Conservation (phyloP, 2,329 filamentous ascomycete genomes). For the Trichothecium sympodiale region DNA sequence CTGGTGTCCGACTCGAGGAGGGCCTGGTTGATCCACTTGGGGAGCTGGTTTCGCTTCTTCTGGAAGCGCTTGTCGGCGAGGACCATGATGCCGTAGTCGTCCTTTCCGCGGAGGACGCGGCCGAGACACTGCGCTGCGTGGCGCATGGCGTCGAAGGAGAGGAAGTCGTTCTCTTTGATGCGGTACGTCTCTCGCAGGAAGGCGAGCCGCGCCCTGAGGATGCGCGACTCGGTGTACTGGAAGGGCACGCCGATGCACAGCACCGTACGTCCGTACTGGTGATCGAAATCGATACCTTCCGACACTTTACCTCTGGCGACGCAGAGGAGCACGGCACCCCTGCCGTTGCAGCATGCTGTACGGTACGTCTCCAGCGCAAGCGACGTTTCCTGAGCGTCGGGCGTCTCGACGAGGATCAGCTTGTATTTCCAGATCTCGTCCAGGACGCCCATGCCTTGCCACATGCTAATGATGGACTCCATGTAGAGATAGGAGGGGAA, state of each 20-base stretch:
- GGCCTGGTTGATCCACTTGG: slow-evolving; percentile 92
- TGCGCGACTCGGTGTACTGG: slow-evolving; percentile 96
- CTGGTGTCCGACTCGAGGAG: slow-evolving; percentile 79
- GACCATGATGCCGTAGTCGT: slow-evolving; percentile 99
- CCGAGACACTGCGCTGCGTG: slow-evolving; percentile 94
- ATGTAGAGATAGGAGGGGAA: slow-evolving; percentile 98
- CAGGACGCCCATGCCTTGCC: slow-evolving; percentile 96
- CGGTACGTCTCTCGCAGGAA: slow-evolving; percentile 96
- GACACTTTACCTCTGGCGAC: slow-evolving; percentile 95
- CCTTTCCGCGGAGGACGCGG: slow-evolving; percentile 88
- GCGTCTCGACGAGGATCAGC: slow-evolving; percentile 92
- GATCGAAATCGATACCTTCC: slow-evolving; percentile 98
- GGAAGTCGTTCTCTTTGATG: slow-evolving; percentile 92
- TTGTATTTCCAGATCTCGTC: slow-evolving; percentile 99
- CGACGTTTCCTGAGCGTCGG: slow-evolving; percentile 93
- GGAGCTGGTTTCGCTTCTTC: slow-evolving; percentile 81
- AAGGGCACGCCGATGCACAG: slow-evolving; percentile 95
- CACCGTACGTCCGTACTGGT: slow-evolving; percentile 94
- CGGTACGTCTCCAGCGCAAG: slow-evolving; percentile 93
- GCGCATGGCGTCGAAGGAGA: slow-evolving; percentile 99
- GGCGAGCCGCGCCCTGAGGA: slow-evolving; percentile 88
- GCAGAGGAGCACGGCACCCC: slow-evolving; percentile 85
- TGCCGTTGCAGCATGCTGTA: slow-evolving; percentile 93
- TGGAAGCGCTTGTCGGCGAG: slow-evolving; percentile 87
- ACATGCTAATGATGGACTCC: slow-evolving; percentile 98